These are phyloP conservation scores for Cicer bijugum DNA, from an alignment of 306 rosid genomes.

Conservation along the genomic window DNA sequence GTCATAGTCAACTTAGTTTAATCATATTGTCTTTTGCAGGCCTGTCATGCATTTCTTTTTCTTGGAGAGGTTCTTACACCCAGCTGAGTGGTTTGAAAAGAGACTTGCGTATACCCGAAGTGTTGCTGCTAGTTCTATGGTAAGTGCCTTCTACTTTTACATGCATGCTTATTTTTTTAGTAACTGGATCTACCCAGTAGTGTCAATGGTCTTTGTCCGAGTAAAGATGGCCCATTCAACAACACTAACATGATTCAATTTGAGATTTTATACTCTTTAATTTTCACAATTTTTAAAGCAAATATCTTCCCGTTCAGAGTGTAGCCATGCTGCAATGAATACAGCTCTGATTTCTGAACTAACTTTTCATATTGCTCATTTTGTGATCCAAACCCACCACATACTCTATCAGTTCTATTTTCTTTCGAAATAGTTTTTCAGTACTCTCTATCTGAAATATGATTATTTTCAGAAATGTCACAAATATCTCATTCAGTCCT, in stretches of 20 bases:
- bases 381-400: conserved; percentile 27
- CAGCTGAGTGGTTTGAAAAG: conserved; percentile 96
- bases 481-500: conserved; percentile 13
- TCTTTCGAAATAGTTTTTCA: not conserved
- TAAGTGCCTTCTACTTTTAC: conserved; percentile 47
- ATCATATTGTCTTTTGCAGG: conserved; percentile 55
- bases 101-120: conserved; percentile 89
- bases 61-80: conserved; percentile 90
- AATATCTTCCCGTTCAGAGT: conserved; percentile 1
- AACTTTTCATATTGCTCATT: not conserved
- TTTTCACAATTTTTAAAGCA: conserved; percentile 25
- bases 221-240: conserved; percentile 25
- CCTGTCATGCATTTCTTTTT: conserved; percentile 97
- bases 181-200: conserved; percentile 18
- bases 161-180: conserved; percentile 15
- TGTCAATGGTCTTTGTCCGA: conserved; percentile 14
- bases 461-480: conserved; percentile 15
- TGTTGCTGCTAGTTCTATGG: conserved; percentile 98
- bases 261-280: conserved; percentile 23
- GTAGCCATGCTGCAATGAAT: conserved; percentile 24
- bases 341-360: conserved; percentile 19
- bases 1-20: conserved; percentile 32
- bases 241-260: conserved; percentile 34
- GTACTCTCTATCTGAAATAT: conserved; percentile 24
- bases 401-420: conserved; percentile 26